Evolutionary conservation across 768 basidiomycete species (phyloP).

Genomic region (Neoboletus brunneissimus): DNA sequence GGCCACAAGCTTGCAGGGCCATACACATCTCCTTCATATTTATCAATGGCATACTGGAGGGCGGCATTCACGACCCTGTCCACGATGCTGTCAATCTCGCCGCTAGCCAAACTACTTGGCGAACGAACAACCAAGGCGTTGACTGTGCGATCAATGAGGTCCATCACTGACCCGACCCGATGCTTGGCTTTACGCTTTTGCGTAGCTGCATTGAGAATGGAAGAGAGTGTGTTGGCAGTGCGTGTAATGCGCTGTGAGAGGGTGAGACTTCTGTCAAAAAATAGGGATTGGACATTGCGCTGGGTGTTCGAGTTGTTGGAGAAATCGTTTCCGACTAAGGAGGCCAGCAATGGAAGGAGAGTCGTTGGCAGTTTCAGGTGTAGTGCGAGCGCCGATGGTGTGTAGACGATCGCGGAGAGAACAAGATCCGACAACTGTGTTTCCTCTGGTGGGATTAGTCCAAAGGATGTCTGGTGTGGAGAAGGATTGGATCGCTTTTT

Average conservation of each 20-base stretch:
- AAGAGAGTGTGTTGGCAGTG: slow-evolving; percentile 55
- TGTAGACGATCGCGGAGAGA: slow-evolving; percentile 58
- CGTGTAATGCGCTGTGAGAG: slow-evolving; percentile 63
- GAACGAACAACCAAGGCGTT: slow-evolving; percentile 54
- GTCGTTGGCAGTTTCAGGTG: slow-evolving; percentile 67
- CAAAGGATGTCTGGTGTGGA: slow-evolving; percentile 20
- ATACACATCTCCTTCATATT: slow-evolving; percentile 42
- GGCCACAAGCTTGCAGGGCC: slow-evolving; percentile 48
- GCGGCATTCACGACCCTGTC: slow-evolving; percentile 73
- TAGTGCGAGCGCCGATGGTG: slow-evolving; percentile 56
- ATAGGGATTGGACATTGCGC: slow-evolving; percentile 54
- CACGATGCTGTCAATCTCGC: slow-evolving; percentile 63
- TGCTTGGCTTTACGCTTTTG: slow-evolving; percentile 50
- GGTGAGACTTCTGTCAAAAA: slow-evolving; percentile 63
- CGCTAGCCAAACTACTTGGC: slow-evolving; percentile 46
- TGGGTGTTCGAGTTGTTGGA: slow-evolving; percentile 49
- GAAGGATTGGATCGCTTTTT: slow-evolving; percentile 43
- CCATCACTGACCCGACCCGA: slow-evolving; percentile 67
- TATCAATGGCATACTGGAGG: slow-evolving; percentile 74
- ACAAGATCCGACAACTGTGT: slow-evolving; percentile 36
- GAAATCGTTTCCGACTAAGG: slow-evolving; percentile 81
- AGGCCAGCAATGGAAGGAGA: slow-evolving; percentile 73
- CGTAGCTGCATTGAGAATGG: slow-evolving; percentile 50
- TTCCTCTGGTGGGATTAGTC: slow-evolving; percentile 55
- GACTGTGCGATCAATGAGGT: slow-evolving; percentile 70